Percentiles rank a stretch among this genome's conserved stretches.
These are phyloP conservation scores for Pseudocercospora crystallina DNA, from an alignment of 2,329 filamentous ascomycete genomes.

Conservation along the genomic window DNA sequence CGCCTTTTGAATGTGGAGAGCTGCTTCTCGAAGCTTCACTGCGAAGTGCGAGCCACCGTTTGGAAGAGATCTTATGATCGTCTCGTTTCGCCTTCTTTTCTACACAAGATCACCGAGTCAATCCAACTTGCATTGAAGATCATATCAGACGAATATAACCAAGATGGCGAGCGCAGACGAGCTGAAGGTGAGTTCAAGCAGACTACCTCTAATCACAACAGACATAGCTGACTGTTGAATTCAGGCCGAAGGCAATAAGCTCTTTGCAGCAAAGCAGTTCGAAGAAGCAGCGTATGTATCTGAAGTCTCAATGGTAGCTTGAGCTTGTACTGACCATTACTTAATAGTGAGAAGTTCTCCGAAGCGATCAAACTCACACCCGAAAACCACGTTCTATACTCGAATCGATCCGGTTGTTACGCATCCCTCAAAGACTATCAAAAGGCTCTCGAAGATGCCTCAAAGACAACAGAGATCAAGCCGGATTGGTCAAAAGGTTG, in stretches of 20 bases:
- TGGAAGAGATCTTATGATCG: no score
- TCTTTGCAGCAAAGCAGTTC: slow-evolving; percentile 97
- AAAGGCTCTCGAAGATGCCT: slow-evolving; percentile 81
- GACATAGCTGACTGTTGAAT: slow-evolving; percentile 49
- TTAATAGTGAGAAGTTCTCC: slow-evolving; percentile 80
- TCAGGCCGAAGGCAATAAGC: slow-evolving; percentile 67
- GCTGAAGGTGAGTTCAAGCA: slow-evolving; percentile 61
- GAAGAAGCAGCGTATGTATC: slow-evolving; percentile 83
- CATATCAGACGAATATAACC: not conserved
- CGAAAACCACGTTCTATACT: slow-evolving; percentile 94
- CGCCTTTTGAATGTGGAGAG: no score
- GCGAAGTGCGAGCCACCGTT: no score
- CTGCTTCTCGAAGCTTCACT: no score
- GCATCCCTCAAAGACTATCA: slow-evolving; percentile 88
- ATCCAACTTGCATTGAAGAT: no score
- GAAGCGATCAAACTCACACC: slow-evolving; percentile 88
- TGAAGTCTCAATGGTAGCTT: not conserved
- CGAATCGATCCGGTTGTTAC: slow-evolving; percentile 85
- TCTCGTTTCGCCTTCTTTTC: no score
- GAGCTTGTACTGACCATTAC: slow-evolving; percentile 6
- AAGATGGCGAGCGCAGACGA: slow-evolving; percentile 62
- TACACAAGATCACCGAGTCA: no score
- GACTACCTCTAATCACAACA: slow-evolving; percentile 11
- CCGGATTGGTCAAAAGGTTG: slow-evolving; percentile 98
- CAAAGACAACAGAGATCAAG: slow-evolving; percentile 91